Evolutionary conservation across 2,329 filamentous ascomycete species (phyloP).

Genomic region (Talaromyces albobiverticillius): DNA sequence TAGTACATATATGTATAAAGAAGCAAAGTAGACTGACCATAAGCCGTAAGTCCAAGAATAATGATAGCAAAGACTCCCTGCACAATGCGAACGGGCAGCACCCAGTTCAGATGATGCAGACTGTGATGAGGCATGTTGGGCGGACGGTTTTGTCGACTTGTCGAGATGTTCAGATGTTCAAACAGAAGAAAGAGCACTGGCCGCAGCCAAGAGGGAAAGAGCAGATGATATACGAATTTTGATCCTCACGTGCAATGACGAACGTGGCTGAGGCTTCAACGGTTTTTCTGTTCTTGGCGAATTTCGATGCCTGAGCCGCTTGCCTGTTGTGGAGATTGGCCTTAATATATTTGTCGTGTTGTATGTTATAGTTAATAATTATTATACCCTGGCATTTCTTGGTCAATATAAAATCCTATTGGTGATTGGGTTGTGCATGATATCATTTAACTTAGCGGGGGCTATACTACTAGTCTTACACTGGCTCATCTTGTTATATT

Average conservation of each 20-base stretch:
- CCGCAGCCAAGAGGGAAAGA: no score
- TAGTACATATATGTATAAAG: neutral
- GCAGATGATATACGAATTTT: no score
- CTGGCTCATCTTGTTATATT: no score
- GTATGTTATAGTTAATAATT: no score
- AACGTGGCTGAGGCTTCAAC: slow-evolving; percentile 6
- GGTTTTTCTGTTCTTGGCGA: neutral
- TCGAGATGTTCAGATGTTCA: no score
- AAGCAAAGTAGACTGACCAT: slow-evolving; percentile 50
- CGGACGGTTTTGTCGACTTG: no score
- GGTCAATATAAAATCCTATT: no score
- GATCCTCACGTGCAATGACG: slow-evolving; percentile 10
- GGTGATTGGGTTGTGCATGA: no score
- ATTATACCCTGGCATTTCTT: no score
- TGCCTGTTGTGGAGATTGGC: neutral
- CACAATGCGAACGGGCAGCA: slow-evolving; percentile 58
- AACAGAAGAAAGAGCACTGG: no score
- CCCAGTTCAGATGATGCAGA: slow-evolving; percentile 14
- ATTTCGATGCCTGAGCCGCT: neutral
- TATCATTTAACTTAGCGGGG: no score
- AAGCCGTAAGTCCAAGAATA: slow-evolving; percentile 71
- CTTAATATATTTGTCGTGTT: neutral
- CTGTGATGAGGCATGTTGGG: slow-evolving; percentile 10
- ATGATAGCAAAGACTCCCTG: slow-evolving; percentile 69
- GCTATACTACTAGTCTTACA: no score